phyloP scores from a whole-genome alignment of 345 rosid genomes.

The Excoecaria cochinchinensis region DNA sequence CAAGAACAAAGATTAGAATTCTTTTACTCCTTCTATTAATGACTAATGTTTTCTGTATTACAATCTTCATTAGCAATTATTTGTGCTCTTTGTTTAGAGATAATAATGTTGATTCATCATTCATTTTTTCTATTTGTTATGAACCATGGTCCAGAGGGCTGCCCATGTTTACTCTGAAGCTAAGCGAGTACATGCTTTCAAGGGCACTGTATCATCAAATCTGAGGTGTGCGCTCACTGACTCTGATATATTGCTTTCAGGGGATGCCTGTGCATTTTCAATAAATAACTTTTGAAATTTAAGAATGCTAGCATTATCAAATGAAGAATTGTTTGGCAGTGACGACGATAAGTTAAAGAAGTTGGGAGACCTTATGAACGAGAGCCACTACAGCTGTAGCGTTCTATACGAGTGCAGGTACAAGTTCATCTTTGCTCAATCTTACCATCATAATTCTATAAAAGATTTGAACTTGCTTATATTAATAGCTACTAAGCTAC shows the following conservation, averaged over 20 bases:
- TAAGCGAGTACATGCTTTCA: conserved; percentile 75
- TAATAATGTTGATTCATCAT: background rate
- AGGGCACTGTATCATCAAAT: conserved; percentile 68
- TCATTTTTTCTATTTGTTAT: background rate
- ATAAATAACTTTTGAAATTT: background rate
- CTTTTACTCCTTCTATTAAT: background rate
- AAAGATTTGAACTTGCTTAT: no score
- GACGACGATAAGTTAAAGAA: conserved; percentile 85
- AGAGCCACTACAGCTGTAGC: conserved; percentile 92
- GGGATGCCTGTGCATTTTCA: no score
- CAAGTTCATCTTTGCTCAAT: background rate
- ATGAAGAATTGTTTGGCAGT: conserved; percentile 44
- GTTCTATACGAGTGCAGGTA: conserved; percentile 96
- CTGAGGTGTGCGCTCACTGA: conserved; percentile 42
- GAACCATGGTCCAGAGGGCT: conserved; percentile 60
- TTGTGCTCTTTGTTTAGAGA: background rate
- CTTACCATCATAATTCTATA: background rate
- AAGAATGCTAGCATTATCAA: conserved; percentile 3
- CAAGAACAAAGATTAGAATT: background rate
- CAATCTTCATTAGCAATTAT: background rate
- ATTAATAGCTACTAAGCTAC: no score
- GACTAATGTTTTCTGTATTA: background rate
- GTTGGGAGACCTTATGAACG: conserved; percentile 90
- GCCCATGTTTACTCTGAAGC: conserved; percentile 93
- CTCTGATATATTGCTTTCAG: no score